Base-by-base conservation (phyloP, 768 basidiomycete genomes). In the Lanmaoa rubissima region DNA sequence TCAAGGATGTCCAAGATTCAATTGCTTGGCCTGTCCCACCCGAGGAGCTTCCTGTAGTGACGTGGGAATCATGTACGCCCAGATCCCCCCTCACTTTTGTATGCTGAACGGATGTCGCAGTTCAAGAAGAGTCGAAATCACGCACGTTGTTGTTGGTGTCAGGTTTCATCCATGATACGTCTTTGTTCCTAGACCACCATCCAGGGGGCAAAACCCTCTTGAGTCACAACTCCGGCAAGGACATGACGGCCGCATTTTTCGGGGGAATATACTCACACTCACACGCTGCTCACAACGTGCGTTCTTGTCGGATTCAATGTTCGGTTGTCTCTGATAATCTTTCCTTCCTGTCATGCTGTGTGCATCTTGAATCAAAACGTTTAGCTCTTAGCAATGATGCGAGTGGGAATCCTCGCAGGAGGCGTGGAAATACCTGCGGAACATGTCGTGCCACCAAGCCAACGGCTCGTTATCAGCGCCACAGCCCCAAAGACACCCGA, bases 81-180 rank as follows among this genome's bases (percentile, higher is more conserved):
- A 38, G 21, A 16, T 13, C 26, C 19, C 50, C 44, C 31, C 43
- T 17, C 50, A 40, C 40, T 41, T 49, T 48, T 35, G 51, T 39
- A 31, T 24, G 34, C 50, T 53, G 44, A 59, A 40, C 17, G 28
- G 39, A 35, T 38, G 13, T 40, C 54, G 16, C 62, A 90, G 88
- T 86, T 70, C 83, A 85, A 70, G 77, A 82, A 58, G 87, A 89
- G 63, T 81, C 90, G 6, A 77, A 82, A 71, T 77, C 78, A 38
- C 79, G 85, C 31, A 78, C 82, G 4, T 73, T 97, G 53, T 74
- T 95, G 41, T 79, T 92, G 49, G 76, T 95, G 38, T 83, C 87
- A 19, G 94, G 94, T 13, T 94, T 91, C 75, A 88, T 97, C 60
- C 92, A 94, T 69, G 93, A 96, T 61, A 82, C 86, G 19, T 81